These are phyloP conservation scores for Trametes punicea DNA, from an alignment of 768 basidiomycete species.

Conservation along the genomic window DNA sequence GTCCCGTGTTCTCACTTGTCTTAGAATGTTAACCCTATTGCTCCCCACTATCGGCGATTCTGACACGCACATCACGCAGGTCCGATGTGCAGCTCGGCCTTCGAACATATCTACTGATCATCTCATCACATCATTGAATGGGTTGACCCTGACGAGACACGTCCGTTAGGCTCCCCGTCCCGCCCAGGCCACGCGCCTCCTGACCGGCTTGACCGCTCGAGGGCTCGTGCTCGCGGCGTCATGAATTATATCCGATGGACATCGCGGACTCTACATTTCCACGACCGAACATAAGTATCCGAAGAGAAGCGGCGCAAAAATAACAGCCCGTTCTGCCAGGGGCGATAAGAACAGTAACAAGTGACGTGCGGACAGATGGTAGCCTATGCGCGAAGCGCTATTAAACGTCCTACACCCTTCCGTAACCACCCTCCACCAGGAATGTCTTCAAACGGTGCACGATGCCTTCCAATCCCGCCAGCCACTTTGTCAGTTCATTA, in stretches of 20 bases:
- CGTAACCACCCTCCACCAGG: conserved; percentile 54
- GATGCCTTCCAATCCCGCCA: conserved; percentile 51
- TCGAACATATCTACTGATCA: conserved; percentile 12
- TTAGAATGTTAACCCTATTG: conserved; percentile 18
- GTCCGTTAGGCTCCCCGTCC: conserved; percentile 15
- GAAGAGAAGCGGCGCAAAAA: conserved; percentile 12
- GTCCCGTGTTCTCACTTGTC: conserved; percentile 13
- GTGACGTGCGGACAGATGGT: conserved; percentile 14
- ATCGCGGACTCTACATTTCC: background rate
- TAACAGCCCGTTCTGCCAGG: conserved; percentile 2
- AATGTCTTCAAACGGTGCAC: conserved; percentile 50
- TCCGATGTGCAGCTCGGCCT: background rate
- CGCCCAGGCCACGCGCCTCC: background rate
- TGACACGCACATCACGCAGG: conserved; percentile 2
- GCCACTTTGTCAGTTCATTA: conserved; percentile 55
- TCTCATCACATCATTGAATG: conserved; percentile 12
- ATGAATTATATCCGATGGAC: conserved; percentile 19
- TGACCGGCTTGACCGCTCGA: too few relatives aligned
- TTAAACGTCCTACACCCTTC: conserved; percentile 40
- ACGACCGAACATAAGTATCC: conserved; percentile 4
- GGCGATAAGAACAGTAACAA: conserved; percentile 14
- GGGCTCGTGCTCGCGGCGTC: conserved; percentile 12
- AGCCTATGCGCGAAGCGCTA: conserved; percentile 4
- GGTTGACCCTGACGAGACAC: background rate
- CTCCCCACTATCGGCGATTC: conserved; percentile 15